Conservation (phyloP, 169 alveolate genomes). For the Theileria orientalis region DNA sequence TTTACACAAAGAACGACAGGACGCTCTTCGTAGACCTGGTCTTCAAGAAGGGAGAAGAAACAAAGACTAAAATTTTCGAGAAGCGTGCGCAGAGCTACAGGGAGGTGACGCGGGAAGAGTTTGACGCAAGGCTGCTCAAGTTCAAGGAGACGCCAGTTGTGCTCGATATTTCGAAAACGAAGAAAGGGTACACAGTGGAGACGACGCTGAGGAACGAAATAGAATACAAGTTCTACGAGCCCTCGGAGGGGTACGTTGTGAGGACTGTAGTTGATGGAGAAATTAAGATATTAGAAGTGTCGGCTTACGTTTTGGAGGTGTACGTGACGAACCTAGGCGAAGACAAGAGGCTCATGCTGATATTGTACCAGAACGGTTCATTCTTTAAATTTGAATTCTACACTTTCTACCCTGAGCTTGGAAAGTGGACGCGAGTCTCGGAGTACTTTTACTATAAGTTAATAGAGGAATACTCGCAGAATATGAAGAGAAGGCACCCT, state of each 20-base stretch:
- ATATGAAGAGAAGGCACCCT: neutral
- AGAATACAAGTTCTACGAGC: neutral
- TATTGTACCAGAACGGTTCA: neutral
- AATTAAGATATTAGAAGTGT: neutral
- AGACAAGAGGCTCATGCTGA: neutral
- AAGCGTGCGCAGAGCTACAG: neutral
- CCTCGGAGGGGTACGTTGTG: slow-evolving; percentile 1
- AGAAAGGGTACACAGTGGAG: neutral
- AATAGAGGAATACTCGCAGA: neutral
- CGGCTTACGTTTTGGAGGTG: neutral
- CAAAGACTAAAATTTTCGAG: neutral
- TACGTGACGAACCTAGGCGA: neutral
- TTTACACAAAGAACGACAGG: neutral
- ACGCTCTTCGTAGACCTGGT: neutral
- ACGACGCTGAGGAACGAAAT: neutral
- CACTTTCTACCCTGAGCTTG: neutral
- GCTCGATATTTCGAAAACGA: neutral
- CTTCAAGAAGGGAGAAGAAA: neutral
- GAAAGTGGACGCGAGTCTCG: neutral
- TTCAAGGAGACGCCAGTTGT: neutral
- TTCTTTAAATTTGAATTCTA: neutral
- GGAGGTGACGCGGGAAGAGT: neutral
- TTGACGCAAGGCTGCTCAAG: neutral
- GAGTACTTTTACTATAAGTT: slow-evolving; percentile 2
- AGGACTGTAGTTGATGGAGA: neutral